A percentile compares a stretch with the other conserved stretches of the same genome.
Evolutionary conservation across 257 asterid species (phyloP).

Genomic region (Ilex asprella): DNA sequence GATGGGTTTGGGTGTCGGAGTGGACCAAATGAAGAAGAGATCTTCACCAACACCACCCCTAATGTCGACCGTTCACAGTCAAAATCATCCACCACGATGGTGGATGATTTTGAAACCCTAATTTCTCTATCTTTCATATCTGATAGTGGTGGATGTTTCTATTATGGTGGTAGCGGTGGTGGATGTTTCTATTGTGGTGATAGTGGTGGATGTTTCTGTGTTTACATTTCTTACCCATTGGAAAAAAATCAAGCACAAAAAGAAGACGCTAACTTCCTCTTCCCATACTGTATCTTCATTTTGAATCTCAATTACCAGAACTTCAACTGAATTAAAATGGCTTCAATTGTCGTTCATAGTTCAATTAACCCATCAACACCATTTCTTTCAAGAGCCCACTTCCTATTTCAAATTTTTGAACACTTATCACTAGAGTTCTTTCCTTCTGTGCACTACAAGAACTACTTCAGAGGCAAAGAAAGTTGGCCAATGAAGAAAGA

Average conservation of each 20-base stretch:
- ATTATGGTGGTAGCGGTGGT: too few relatives aligned
- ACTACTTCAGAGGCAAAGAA: slow-evolving; percentile 14
- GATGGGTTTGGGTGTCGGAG: too few relatives aligned
- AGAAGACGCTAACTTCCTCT: neutral
- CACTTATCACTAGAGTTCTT: slow-evolving; percentile 29
- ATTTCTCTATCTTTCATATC: too few relatives aligned
- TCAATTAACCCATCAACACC: slow-evolving; percentile 45
- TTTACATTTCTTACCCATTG: neutral
- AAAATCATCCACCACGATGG: too few relatives aligned
- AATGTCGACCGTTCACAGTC: too few relatives aligned
- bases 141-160: too few relatives aligned
- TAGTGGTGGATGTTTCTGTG: neutral
- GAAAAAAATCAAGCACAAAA: neutral
- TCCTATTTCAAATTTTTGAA: slow-evolving; percentile 26
- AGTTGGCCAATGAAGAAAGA: slow-evolving; percentile 27
- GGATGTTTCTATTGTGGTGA: too few relatives aligned
- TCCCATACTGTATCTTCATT: neutral
- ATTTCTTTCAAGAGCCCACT: slow-evolving; percentile 32
- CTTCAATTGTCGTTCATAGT: slow-evolving; percentile 35
- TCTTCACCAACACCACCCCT: too few relatives aligned
- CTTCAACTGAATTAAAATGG: slow-evolving; percentile 20
- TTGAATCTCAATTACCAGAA: neutral
- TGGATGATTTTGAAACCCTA: too few relatives aligned
- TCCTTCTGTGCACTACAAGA: slow-evolving; percentile 20
- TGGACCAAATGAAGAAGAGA: too few relatives aligned